A percentile compares a stretch with the other conserved stretches of the same genome.
Evolutionary conservation across 1,139 yeast species (phyloP).

Genomic region (Blastobotrys elegans): DNA sequence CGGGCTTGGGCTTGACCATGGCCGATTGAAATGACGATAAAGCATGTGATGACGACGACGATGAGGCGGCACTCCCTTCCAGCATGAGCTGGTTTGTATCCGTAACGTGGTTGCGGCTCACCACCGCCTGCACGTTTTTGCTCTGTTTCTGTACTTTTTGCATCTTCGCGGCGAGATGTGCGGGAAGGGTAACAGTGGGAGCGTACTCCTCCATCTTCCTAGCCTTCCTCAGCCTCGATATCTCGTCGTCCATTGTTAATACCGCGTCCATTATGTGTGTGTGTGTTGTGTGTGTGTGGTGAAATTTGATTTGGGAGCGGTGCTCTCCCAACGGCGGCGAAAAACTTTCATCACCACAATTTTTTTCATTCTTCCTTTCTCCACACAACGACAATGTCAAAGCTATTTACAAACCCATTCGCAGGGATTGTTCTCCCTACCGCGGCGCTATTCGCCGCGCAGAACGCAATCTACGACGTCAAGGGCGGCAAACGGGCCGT

Average conservation of each 20-base stretch:
- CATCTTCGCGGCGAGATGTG: slow-evolving; percentile 20
- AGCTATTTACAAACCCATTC: slow-evolving; percentile 15
- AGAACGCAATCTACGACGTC: slow-evolving; percentile 61
- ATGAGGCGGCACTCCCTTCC: neutral
- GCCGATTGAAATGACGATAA: slow-evolving; percentile 14
- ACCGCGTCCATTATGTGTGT: neutral
- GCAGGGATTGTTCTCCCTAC: slow-evolving; percentile 30
- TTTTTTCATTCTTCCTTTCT: neutral
- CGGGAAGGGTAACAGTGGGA: slow-evolving; percentile 16
- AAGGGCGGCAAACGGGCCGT: slow-evolving; percentile 96
- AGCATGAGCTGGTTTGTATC: slow-evolving; percentile 4
- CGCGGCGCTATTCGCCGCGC: slow-evolving; percentile 24
- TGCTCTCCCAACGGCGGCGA: neutral
- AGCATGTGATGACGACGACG: neutral
- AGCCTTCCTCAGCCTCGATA: slow-evolving; percentile 10
- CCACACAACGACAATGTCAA: slow-evolving; percentile 10
- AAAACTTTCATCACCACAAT: neutral
- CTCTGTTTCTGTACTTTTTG: slow-evolving; percentile 9
- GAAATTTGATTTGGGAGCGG: neutral
- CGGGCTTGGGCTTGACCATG: slow-evolving; percentile 32
- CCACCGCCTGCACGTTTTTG: slow-evolving; percentile 4
- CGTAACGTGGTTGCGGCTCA: neutral
- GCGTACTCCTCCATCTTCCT: slow-evolving; percentile 22
- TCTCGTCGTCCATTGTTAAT: slow-evolving; percentile 5
- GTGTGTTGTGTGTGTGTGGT: neutral